Percentiles rank a stretch among this genome's conserved stretches.
Evolutionary conservation across 495 filamentous ascomycete species (phyloP).

Genomic region (Penicillium alfredii): DNA sequence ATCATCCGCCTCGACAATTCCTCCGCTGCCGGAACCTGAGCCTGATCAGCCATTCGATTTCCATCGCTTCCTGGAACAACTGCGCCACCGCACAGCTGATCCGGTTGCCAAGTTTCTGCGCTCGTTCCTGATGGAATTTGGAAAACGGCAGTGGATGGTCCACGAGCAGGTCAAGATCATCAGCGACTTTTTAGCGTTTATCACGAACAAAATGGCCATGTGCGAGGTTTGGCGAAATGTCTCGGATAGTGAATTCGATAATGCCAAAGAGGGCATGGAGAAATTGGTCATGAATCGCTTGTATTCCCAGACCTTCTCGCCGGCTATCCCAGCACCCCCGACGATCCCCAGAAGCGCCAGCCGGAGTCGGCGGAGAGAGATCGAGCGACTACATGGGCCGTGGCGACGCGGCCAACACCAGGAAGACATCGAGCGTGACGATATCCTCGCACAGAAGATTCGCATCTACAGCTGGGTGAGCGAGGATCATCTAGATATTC

Average conservation of each 20-base stretch:
- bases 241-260: conserved; percentile 95
- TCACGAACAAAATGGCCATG: conserved; percentile 96
- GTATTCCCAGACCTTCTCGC: conserved; percentile 94
- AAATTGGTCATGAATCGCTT: conserved; percentile 99
- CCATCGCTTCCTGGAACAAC: conserved; percentile 90
- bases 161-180: conserved; percentile 99
- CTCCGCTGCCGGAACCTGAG: conserved; percentile 84
- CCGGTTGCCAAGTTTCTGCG: conserved; percentile 93
- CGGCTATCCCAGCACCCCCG: conserved; percentile 76
- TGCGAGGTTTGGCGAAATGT: conserved; percentile 97
- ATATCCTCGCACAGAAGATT: conserved; percentile 90
- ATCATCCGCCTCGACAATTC: conserved; percentile 40
- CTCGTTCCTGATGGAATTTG: conserved; percentile 91
- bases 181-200: conserved; percentile 94
- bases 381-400: conserved; percentile 65
- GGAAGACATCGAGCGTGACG: conserved; percentile 95
- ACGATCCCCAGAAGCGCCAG: conserved; percentile 56
- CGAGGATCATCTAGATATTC: conserved; percentile 93
- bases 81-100: conserved; percentile 91
- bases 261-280: conserved; percentile 98
- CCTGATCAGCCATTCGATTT: conserved; percentile 93
- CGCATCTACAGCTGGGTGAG: conserved; percentile 92
- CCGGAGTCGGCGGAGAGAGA: conserved; percentile 62
- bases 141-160: conserved; percentile 98
- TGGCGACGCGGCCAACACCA: conserved; percentile 92